These are phyloP conservation scores for Backusella westeae DNA, from an alignment of 192 early-diverging fungal genomes.

Conservation along the genomic window DNA sequence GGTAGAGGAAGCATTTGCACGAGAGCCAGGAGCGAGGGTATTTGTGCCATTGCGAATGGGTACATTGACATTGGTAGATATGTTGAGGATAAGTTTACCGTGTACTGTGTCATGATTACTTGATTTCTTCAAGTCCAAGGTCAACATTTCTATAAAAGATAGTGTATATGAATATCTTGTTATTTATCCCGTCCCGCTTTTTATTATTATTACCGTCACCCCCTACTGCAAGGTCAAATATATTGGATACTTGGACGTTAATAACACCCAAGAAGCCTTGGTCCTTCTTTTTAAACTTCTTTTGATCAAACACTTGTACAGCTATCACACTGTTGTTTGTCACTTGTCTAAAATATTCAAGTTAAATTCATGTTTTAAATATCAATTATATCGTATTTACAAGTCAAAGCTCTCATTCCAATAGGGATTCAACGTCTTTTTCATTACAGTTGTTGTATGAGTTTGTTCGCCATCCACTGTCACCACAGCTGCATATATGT, in stretches of 20 bases:
- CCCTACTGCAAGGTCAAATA: constrained; percentile 75
- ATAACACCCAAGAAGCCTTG: constrained; percentile 92
- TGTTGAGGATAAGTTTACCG: constrained; percentile 80
- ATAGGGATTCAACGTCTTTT: constrained; percentile 91
- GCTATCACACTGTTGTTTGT: constrained; percentile 78
- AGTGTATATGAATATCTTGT: not conserved
- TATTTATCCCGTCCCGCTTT: too few relatives aligned
- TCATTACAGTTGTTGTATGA: constrained; percentile 86
- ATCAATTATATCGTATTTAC: not conserved
- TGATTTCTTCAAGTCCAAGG: constrained; percentile 86
- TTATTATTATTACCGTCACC: constrained; percentile 43
- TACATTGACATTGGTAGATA: constrained; percentile 60
- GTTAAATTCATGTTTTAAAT: too few relatives aligned
- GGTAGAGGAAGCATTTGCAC: not conserved
- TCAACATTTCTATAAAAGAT: constrained; percentile 71
- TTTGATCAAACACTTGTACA: constrained; percentile 97
- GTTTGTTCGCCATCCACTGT: constrained; percentile 97
- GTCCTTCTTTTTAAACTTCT: constrained; percentile 89
- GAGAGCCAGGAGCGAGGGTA: constrained; percentile 7
- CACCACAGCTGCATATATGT: constrained; percentile 87
- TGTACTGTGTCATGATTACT: constrained; percentile 78
- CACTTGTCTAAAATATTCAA: constrained; percentile 50
- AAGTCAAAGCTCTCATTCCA: constrained; percentile 48
- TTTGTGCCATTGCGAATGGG: constrained; percentile 27
- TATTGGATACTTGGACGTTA: constrained; percentile 79